Evolutionary conservation across 495 filamentous ascomycete species (phyloP).

Genomic region (Hyphodiscus hymeniophilus): DNA sequence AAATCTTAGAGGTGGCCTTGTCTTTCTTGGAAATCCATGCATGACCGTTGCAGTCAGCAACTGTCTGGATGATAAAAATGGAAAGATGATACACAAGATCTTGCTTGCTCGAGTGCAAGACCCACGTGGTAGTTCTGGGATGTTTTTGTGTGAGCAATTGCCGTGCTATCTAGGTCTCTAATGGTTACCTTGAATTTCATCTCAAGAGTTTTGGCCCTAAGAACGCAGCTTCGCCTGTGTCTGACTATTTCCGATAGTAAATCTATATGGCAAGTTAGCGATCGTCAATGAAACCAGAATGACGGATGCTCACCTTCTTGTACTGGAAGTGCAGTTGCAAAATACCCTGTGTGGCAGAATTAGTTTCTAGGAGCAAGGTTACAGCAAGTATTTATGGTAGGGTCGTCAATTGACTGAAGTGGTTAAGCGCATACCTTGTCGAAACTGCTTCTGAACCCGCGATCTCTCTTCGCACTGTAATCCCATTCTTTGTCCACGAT

Average conservation of each 20-base stretch:
- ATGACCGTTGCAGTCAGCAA: conserved; percentile 1
- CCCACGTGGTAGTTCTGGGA: conserved; percentile 14
- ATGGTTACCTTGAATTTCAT: conserved; percentile 1
- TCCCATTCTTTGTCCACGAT: conserved; percentile 99
- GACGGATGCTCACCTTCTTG: conserved; percentile 47
- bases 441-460: conserved; percentile 93
- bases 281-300: neutral
- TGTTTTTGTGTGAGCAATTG: conserved; percentile 11
- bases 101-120: conserved; percentile 12
- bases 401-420: neutral
- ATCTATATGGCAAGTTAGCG: conserved; percentile 44
- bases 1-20: neutral
- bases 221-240: conserved; percentile 1
- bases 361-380: neutral
- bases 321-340: conserved; percentile 97
- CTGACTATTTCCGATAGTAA: conserved; percentile 56
- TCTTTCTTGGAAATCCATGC: conserved; percentile 1
- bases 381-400: neutral
- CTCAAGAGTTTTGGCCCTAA: too few species aligned
- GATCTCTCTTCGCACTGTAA: conserved; percentile 89
- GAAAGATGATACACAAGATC: conserved; percentile 1
- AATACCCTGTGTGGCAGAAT: conserved; percentile 56
- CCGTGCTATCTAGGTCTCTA: conserved; percentile 4
- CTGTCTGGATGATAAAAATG: neutral
- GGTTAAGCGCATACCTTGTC: conserved; percentile 69